Percentiles rank a stretch among this genome's conserved stretches.
Conservation (phyloP, 2,329 filamentous ascomycete genomes). For the Penicillium sumatraense region DNA sequence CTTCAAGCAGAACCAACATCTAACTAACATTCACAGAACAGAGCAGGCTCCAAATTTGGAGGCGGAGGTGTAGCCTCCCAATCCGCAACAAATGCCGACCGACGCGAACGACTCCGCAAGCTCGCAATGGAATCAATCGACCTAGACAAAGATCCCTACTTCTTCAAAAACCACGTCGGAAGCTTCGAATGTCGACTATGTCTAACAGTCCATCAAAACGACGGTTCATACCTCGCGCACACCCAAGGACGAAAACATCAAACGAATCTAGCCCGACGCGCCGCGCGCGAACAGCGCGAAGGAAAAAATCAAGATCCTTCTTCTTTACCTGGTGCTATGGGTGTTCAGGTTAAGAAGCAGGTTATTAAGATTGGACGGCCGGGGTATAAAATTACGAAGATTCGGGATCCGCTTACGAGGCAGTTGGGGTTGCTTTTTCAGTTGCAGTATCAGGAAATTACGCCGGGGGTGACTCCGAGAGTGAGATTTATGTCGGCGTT, state of each 20-base stretch:
- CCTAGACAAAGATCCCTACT: conserved; percentile 98
- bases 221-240: conserved; percentile 97
- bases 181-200: conserved; percentile 97
- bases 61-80: conserved; percentile 95
- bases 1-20: conserved; percentile 20
- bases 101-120: conserved; percentile 94
- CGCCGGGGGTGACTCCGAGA: conserved; percentile 73
- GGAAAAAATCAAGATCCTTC: conserved; percentile 69
- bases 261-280: conserved; percentile 93
- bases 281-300: conserved; percentile 92
- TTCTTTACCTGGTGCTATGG: conserved; percentile 73
- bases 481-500: conserved; percentile 98
- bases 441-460: conserved; percentile 91
- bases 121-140: conserved; percentile 98
- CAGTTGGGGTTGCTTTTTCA: conserved; percentile 95
- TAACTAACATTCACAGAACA: conserved; percentile 67
- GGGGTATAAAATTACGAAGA: conserved; percentile 97
- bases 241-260: conserved; percentile 99
- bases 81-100: conserved; percentile 93
- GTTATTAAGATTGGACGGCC: conserved; percentile 93
- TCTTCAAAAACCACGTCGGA: conserved; percentile 99
- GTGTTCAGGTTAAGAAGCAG: conserved; percentile 79
- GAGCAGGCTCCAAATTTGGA: conserved; percentile 95
- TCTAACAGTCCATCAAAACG: conserved; percentile 97
- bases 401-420: conserved; percentile 82